Conservation (phyloP, 495 filamentous ascomycete species). For the Bombardia bombarda region DNA sequence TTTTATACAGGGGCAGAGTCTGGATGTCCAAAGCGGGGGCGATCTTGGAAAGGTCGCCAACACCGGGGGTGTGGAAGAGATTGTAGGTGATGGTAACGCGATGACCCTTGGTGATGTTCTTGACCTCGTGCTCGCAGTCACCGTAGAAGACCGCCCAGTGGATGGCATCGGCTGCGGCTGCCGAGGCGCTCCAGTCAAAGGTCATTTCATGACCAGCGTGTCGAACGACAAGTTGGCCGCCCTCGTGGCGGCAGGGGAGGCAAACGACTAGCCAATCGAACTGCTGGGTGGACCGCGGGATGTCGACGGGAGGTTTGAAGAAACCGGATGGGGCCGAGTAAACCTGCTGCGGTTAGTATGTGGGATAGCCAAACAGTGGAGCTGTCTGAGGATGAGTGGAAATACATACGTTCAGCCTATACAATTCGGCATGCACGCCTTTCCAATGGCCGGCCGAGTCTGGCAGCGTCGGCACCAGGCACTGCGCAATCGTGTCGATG, state of each 20-base stretch:
- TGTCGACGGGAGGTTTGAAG: conserved; percentile 48
- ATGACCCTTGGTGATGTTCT: conserved; percentile 39
- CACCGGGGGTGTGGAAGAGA: conserved; percentile 24
- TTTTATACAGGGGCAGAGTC: too few species aligned
- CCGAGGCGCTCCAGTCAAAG: conserved; percentile 34
- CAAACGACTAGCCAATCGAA: conserved; percentile 50
- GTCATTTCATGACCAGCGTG: conserved; percentile 22
- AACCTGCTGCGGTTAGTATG: neutral
- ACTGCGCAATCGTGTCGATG: conserved; percentile 37
- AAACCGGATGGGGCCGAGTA: conserved; percentile 43
- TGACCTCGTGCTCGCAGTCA: conserved; percentile 52
- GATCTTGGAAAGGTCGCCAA: too few species aligned
- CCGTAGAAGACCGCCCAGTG: conserved; percentile 54
- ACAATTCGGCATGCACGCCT: conserved; percentile 32
- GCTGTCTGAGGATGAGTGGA: neutral
- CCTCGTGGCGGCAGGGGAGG: conserved; percentile 34
- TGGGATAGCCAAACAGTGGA: neutral
- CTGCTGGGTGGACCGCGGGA: conserved; percentile 35
- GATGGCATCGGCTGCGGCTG: conserved; percentile 14
- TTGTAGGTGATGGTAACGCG: conserved; percentile 52
- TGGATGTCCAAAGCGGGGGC: too few species aligned
- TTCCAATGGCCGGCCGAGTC: conserved; percentile 6
- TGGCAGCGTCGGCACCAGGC: conserved; percentile 36
- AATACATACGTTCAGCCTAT: conserved; percentile 44
- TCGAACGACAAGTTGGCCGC: conserved; percentile 26